Percentiles rank a stretch among this genome's conserved stretches.
These are phyloP conservation scores for Grosmannia clavigera DNA, from an alignment of 2,329 filamentous ascomycete genomes.

Conservation along the genomic window DNA sequence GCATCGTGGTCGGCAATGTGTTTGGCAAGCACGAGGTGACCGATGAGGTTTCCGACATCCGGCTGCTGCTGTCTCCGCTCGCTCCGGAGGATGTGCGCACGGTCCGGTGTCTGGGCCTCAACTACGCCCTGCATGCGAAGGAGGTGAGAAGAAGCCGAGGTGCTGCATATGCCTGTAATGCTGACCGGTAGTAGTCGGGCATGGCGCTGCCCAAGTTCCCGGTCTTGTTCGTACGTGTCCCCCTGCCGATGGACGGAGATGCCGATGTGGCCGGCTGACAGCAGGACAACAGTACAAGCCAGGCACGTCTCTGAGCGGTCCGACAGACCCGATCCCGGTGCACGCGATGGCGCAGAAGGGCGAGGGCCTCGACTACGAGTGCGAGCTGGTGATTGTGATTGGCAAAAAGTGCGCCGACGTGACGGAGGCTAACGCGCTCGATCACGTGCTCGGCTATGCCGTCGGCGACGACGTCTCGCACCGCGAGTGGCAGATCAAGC, in stretches of 20 bases:
- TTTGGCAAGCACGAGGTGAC: conserved; percentile 54
- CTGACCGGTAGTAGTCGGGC: conserved; percentile 28
- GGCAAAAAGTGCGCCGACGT: conserved; percentile 55
- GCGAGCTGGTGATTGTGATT: conserved; percentile 63
- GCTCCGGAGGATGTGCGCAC: conserved; percentile 50
- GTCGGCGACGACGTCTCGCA: conserved; percentile 73
- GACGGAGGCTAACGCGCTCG: conserved; percentile 50
- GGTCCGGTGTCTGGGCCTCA: conserved; percentile 57
- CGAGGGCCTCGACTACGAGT: conserved; percentile 65
- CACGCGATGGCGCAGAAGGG: conserved; percentile 51
- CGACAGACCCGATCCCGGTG: conserved; percentile 54
- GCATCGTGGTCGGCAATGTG: conserved; percentile 51
- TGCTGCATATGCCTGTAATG: background rate
- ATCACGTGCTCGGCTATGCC: conserved; percentile 62
- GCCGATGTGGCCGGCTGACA: background rate
- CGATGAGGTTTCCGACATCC: conserved; percentile 43
- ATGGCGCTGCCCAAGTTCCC: conserved; percentile 60
- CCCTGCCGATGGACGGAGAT: background rate
- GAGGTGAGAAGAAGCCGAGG: conserved; percentile 30
- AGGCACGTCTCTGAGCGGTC: conserved; percentile 50
- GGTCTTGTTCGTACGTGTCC: conserved; percentile 48
- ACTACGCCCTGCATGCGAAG: conserved; percentile 60
- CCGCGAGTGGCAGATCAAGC: conserved; percentile 61
- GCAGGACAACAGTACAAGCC: conserved; percentile 46
- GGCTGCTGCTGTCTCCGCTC: conserved; percentile 49